Evolutionary conservation across 768 basidiomycete genomes (phyloP), one percentile per base, ranked within the genome.

Genomic region (Lentinula sp.): DNA sequence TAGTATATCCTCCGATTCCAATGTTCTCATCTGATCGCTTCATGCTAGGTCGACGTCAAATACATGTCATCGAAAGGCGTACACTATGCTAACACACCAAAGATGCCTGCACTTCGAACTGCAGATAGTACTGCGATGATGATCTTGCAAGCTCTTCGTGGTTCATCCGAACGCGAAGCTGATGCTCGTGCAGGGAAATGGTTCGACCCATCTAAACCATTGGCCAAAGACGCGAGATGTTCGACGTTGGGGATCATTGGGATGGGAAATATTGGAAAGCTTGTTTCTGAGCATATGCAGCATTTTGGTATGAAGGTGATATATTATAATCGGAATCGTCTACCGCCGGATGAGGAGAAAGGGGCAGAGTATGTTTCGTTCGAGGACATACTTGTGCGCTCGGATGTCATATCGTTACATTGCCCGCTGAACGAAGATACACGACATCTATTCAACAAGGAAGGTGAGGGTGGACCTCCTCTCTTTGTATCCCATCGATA

Each of bases 91-190:
- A 68, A 66, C 50, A 68, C 67, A 13, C 65, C 67, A 11, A 63
- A 61, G 7, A 63, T 62, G 7, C 61, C 66, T 37, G 61, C 63
- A 3, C 51, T 64, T n/a, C 62, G 65, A 39, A 68, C 67, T 4
- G 67, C 67, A 11, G 66, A 68, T 59, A 65, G 64, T 10, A 64
- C 67, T 1, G 59, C 65, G 5, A 65, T 66, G 65, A 65, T 68
- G 58, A 65, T 68, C 15, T 62, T 68, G 1, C 55, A 65, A 28
- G 64, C 62, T 4, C 62, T 65, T 32, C 65, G 67, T 9, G 60
- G 63, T 18, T 34, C 56, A 5, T 64, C 54, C 31, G 63, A 66
- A 52, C 59, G 67, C 34, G 64, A 68, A 32, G 35, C 62, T 6
- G 65, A 66, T 46, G 61, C 62, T 5, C 59, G 61, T 13, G 59